A percentile compares a stretch with the other conserved stretches of the same genome.
Conservation (phyloP, 148 eudicot species). For the Amaranthus palmeri region DNA sequence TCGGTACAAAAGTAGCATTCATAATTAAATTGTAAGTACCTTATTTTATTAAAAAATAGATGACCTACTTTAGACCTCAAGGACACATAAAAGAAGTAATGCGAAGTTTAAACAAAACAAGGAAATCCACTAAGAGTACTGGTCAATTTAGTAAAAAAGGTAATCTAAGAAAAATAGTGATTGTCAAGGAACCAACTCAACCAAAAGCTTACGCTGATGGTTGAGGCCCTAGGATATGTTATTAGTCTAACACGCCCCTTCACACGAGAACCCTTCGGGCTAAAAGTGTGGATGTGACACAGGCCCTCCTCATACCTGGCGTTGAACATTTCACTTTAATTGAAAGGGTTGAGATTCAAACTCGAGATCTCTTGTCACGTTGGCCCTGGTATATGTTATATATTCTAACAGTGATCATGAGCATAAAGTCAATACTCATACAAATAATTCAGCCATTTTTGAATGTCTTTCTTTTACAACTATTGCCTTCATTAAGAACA, state of each 20-base stretch:
- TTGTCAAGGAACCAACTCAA: neutral
- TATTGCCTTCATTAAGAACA: neutral
- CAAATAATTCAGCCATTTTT: neutral
- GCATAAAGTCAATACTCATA: neutral
- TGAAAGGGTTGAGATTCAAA: too few relatives aligned
- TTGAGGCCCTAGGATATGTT: too few relatives aligned
- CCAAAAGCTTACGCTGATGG: too few relatives aligned
- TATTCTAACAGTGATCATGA: neutral
- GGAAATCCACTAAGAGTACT: neutral
- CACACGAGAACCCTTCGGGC: too few relatives aligned
- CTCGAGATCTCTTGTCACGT: too few relatives aligned
- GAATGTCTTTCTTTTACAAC: neutral
- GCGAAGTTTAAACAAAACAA: neutral
- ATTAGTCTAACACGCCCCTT: too few relatives aligned
- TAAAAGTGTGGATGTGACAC: too few relatives aligned
- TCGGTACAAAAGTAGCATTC: slow-evolving; percentile 12
- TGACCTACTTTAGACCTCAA: too few relatives aligned
- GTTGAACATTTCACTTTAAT: too few relatives aligned
- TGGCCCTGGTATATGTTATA: too few relatives aligned
- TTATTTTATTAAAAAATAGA: neutral
- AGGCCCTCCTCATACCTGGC: too few relatives aligned
- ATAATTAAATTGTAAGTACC: neutral
- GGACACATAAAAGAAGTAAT: neutral
- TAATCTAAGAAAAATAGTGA: neutral
- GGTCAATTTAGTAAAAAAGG: neutral